Evolutionary conservation across 805 yeast genomes (phyloP).

Genomic region (Candida suzukii): DNA sequence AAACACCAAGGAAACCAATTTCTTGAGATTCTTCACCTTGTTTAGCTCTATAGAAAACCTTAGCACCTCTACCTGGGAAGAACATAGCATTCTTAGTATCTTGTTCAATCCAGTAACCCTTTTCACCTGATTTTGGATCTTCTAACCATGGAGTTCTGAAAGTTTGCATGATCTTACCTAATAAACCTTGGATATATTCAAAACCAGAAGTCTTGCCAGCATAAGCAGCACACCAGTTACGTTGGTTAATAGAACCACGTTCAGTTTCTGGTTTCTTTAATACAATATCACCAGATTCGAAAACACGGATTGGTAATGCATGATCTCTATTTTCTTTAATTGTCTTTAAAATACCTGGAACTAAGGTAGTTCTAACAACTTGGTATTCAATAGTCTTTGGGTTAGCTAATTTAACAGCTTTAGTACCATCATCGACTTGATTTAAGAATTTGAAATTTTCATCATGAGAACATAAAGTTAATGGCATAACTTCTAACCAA

Average conservation of each 20-base stretch:
- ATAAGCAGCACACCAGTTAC: conserved; percentile 90
- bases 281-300: conserved; percentile 93
- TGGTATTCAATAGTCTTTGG: conserved; percentile 97
- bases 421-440: conserved; percentile 61
- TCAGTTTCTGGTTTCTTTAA: conserved; percentile 74
- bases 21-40: conserved; percentile 49
- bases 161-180: conserved; percentile 94
- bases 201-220: conserved; percentile 96
- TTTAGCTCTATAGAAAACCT: conserved; percentile 62
- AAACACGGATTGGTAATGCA: conserved; percentile 87
- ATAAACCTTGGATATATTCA: conserved; percentile 87
- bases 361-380: conserved; percentile 90
- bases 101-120: conserved; percentile 86
- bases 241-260: conserved; percentile 85
- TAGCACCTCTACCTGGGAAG: conserved; percentile 98
- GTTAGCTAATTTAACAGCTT: conserved; percentile 85
- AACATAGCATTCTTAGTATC: conserved; percentile 60
- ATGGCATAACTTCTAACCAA: conserved; percentile 92
- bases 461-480: conserved; percentile 92
- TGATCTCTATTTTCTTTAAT: conserved; percentile 95
- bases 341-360: conserved; percentile 94
- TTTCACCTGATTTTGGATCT: conserved; percentile 42
- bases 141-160: conserved; percentile 82
- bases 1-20: conserved; percentile 85
- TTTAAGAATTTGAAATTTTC: conserved; percentile 90